Evolutionary conservation across 2,329 filamentous ascomycete genomes (phyloP), one percentile per base, ranked within the genome.

Genomic region (Calonectria pauciramosa): DNA sequence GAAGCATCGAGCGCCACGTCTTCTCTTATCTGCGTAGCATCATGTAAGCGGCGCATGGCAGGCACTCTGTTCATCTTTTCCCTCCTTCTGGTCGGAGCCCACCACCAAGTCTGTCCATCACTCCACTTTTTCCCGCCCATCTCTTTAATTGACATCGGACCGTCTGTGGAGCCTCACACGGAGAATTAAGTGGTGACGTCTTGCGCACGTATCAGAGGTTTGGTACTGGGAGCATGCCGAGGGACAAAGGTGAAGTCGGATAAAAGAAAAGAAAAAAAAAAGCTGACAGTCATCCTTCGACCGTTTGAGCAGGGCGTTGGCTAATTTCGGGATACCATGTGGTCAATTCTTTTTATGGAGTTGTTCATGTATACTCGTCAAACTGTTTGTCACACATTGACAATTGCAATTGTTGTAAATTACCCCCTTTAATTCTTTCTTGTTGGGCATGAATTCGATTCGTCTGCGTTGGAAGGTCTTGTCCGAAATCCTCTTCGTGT

Each of bases 121-220:
- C 34, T 63, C 56, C 56, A 63, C 56, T 63, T 63, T 56, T 63
- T 63, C n/a, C 18, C 56, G 56, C 56, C 56, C 56, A 60, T 60
- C 34, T 60, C 36, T 63, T 63, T 63, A 30, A 63, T 63, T 63
- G 56, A 26, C 56, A 63, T 63, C 56, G 56, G 56, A 63, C 56
- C 56, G 56, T 63, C 56, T 63, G 56, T 63, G 56, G 56, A 63
- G 56, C 56, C 34, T 34, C 56, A 38, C 36, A 63, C 56, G 56
- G 56, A 63, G 56, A 63, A 63, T 63, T 63, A 63, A 63, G 56
- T 63, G 34, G 56, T 63, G 56, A 63, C 56, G 56, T 63, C 56
- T 41, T 63, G 56, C 56, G n/a, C 56, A 20, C 34, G 56, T 63
- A 38, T 63, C 56, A 63, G 36, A 63, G 56, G 10, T n/a, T 23